Conservation (phyloP, 2,329 filamentous ascomycete species). For the Aspergillus versicolor region DNA sequence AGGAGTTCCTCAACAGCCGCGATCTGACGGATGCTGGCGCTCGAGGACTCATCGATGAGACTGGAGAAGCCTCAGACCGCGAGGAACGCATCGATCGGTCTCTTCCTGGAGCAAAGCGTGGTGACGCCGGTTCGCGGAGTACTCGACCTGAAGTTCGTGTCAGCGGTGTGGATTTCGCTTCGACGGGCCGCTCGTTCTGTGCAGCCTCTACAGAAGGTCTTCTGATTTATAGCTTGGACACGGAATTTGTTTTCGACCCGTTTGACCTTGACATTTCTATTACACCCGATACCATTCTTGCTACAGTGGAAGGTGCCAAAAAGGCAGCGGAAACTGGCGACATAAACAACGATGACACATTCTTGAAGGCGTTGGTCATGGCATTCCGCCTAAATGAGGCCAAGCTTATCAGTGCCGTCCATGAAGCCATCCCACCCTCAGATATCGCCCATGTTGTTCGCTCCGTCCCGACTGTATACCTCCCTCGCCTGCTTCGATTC, state of each 20-base stretch:
- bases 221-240: conserved; percentile 88
- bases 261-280: conserved; percentile 95
- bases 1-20: conserved; percentile 94
- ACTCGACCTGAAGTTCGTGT: conserved; percentile 81
- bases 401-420: conserved; percentile 77
- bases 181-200: conserved; percentile 86
- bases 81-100: conserved; percentile 78
- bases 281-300: conserved; percentile 79
- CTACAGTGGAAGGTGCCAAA: conserved; percentile 61
- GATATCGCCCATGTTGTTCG: conserved; percentile 77
- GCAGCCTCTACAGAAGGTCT: conserved; percentile 93
- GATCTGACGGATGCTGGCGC: conserved; percentile 89
- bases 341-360: conserved; percentile 68
- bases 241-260: conserved; percentile 81
- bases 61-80: conserved; percentile 82
- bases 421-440: conserved; percentile 73
- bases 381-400: conserved; percentile 91
- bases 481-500: conserved; percentile 80
- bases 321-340: conserved; percentile 40
- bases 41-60: conserved; percentile 77
- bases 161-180: conserved; percentile 79
- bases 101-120: conserved; percentile 82
- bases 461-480: conserved; percentile 79
- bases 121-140: conserved; percentile 77
- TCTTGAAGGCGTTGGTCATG: conserved; percentile 92